Base-by-base conservation (phyloP, 179 eudicot genomes). In the Patellifolia procumbens region DNA sequence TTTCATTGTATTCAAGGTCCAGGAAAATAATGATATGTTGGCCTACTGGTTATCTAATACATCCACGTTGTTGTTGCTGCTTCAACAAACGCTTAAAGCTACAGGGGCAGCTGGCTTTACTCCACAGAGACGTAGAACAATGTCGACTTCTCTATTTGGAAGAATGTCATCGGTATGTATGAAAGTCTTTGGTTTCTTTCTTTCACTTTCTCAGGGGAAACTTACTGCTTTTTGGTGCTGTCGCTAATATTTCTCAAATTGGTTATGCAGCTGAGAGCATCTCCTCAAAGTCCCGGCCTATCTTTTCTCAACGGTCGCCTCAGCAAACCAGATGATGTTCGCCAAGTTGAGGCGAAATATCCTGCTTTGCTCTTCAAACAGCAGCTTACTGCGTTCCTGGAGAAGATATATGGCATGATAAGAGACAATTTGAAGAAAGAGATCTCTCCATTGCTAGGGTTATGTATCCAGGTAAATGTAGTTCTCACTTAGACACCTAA, bases 1-100 rank as follows among this genome's bases (percentile, higher is more conserved):
- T 76, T 79, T 78, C 64, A 29, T 65, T 35, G 53, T 78, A 29
- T 76, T 87, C 81, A 82, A 96, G 99, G 97, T 87, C 75, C 88
- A 87, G 77, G 98, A 93, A 66, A 93, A 90, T 69, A 94, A 91
- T 79, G 97, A 91, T 46, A 83, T 86, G 64, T 70, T 96, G 77
- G 92, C 92, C 10, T 93, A 93, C 86, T 96, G 99, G 99, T 73
- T 96, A 66, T 96, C 93, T 35, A 96, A 96, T 86, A 87, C 92
- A 69, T 93, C 99, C 56, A 88, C 98, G 65, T 80, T 96, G 79
- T 75, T 93, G 84, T 83, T 91, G 87, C 89, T 96, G 76, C 97
- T 96, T 58, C 99, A 93, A 90, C 99, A 89, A 86, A 96, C 99
- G 69, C 94, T 96, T 28, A 96, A 93, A 90, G 97, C 98, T 76